Evolutionary conservation across 139 green algal genomes (phyloP).

Genomic region (Micractinium conductrix): DNA sequence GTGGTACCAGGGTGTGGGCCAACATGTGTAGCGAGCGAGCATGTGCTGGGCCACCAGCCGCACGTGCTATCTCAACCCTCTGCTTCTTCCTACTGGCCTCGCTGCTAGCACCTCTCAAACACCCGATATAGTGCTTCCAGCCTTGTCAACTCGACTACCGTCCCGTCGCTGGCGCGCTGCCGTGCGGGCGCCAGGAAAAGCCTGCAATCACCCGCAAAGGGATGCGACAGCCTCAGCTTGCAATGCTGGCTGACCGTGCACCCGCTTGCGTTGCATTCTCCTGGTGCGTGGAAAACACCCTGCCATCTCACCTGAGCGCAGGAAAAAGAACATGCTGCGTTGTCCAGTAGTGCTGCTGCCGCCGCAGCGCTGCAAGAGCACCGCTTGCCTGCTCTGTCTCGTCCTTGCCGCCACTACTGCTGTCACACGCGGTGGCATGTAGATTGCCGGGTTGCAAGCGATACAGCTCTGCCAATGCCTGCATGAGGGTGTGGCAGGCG

Average conservation of each 20-base stretch:
- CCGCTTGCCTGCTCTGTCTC: neutral
- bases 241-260: neutral
- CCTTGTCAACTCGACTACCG: constrained; percentile 80
- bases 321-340: constrained; percentile 70
- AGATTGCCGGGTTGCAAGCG: constrained; percentile 50
- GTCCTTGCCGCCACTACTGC: neutral
- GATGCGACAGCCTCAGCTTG: neutral
- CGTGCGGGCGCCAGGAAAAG: constrained; percentile 54
- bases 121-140: constrained; percentile 91
- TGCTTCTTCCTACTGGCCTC: no score
- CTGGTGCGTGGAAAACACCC: neutral
- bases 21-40: no score
- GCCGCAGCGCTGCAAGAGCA: neutral
- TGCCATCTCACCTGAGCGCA: constrained; percentile 40
- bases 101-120: constrained; percentile 96
- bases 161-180: constrained; percentile 67
- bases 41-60: no score
- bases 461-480: constrained; percentile 74
- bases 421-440: neutral
- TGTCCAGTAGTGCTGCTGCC: constrained; percentile 24
- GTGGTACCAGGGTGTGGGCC: no score
- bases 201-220: neutral
- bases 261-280: no score
- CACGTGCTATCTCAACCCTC: no score
- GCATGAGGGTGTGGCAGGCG: neutral